These are phyloP conservation scores for Mucor racemosus DNA, from an alignment of 371 early-diverging fungal species.

Conservation along the genomic window DNA sequence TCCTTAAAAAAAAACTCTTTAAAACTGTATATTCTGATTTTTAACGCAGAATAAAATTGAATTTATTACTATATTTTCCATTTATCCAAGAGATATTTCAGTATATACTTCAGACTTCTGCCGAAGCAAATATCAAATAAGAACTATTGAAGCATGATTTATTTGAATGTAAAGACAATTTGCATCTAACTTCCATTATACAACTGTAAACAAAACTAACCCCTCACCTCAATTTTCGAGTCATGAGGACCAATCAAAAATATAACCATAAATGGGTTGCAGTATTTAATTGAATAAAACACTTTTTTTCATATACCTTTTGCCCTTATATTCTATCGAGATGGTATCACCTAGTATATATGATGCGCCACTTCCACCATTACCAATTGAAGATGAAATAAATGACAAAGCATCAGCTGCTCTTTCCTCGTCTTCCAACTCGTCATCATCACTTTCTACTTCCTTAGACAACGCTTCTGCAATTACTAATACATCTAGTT, in stretches of 20 bases:
- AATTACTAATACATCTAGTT: not conserved
- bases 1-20: no score
- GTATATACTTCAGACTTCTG: no score
- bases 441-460: not conserved
- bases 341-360: not conserved
- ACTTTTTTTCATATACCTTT: not conserved
- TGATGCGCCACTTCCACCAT: not conserved
- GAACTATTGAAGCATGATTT: no score
- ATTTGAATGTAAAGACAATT: no score
- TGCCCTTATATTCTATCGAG: not conserved
- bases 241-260: not conserved
- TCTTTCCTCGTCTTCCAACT: not conserved
- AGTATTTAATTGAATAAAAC: not conserved
- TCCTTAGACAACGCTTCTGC: not conserved
- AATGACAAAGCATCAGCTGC: not conserved
- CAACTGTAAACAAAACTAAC: no score
- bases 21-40: no score
- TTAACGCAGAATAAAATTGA: no score
- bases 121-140: no score
- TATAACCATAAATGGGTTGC: not conserved
- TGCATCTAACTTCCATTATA: no score
- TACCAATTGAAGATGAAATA: not conserved
- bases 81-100: no score
- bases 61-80: no score
- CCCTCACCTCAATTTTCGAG: not conserved